Percentiles rank a stretch among this genome's conserved stretches.
Conservation (phyloP, 768 basidiomycete species). For the Mrakia hoshinonis region DNA sequence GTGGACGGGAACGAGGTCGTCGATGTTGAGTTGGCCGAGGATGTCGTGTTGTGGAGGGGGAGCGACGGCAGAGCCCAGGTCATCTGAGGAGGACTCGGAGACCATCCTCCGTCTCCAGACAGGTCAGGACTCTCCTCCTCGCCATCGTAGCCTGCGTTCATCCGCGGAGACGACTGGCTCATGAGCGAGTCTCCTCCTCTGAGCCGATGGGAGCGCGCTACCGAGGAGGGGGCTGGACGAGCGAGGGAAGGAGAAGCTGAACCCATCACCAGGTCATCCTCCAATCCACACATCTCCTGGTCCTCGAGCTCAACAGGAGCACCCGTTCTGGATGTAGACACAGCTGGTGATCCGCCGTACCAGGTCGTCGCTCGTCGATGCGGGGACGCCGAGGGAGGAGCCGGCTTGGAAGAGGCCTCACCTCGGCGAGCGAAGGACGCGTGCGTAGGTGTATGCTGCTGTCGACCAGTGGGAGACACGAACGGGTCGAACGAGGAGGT, state of each 20-base stretch:
- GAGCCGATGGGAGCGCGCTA: neutral
- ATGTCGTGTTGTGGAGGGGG: neutral
- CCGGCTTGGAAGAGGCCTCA: neutral
- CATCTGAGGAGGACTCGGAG: neutral
- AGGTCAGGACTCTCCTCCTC: neutral
- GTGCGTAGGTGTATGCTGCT: slow-evolving; percentile 10
- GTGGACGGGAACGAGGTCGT: neutral
- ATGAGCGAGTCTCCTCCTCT: neutral
- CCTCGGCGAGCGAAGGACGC: neutral
- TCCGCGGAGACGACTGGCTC: neutral
- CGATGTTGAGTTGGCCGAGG: neutral
- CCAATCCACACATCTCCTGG: neutral
- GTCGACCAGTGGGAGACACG: slow-evolving; percentile 13
- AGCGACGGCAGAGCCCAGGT: neutral
- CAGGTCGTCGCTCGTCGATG: slow-evolving; percentile 10
- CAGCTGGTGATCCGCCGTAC: neutral
- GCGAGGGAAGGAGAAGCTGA: neutral
- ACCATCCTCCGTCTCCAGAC: slow-evolving; percentile 3
- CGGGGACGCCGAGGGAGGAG: slow-evolving; percentile 7
- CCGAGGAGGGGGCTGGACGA: neutral
- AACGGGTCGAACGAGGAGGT: slow-evolving; percentile 11
- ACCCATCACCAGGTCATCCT: slow-evolving; percentile 2
- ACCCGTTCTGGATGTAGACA: neutral
- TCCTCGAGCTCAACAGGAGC: neutral
- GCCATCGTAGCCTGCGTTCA: neutral